Conservation (phyloP, 257 asterid species). For the Solanum chaucha region DNA sequence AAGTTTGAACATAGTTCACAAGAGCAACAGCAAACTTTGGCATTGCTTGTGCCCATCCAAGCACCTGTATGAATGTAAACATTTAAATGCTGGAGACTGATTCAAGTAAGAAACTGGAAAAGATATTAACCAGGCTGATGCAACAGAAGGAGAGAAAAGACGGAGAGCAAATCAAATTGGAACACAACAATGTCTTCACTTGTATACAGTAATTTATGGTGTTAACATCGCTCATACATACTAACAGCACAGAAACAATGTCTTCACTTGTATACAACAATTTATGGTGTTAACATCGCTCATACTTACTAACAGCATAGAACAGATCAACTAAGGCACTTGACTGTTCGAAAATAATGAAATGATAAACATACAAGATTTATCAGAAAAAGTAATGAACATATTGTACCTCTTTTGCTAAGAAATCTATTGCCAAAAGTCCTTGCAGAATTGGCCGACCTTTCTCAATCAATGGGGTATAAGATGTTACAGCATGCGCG, state of each 20-base stretch:
- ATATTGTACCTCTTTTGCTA: conserved; percentile 82
- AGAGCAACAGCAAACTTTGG: conserved; percentile 90
- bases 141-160: not conserved
- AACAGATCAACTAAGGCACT: not conserved
- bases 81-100: not conserved
- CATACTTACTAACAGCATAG: not conserved
- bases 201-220: not conserved
- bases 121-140: not conserved
- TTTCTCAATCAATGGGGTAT: conserved; percentile 70
- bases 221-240: not conserved
- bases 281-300: not conserved
- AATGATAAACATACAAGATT: not conserved
- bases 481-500: conserved; percentile 61
- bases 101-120: not conserved
- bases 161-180: not conserved
- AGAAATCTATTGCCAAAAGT: conserved; percentile 80
- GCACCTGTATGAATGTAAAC: conserved; percentile 41
- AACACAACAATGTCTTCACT: not conserved
- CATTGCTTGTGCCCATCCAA: conserved; percentile 99
- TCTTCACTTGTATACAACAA: not conserved
- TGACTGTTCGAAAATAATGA: not conserved
- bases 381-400: not conserved
- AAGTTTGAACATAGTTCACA: conserved; percentile 80
- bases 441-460: conserved; percentile 98
- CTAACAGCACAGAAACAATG: not conserved